phyloP scores from a whole-genome alignment of 2,329 filamentous ascomycete genomes.

The Phoma herbarum region DNA sequence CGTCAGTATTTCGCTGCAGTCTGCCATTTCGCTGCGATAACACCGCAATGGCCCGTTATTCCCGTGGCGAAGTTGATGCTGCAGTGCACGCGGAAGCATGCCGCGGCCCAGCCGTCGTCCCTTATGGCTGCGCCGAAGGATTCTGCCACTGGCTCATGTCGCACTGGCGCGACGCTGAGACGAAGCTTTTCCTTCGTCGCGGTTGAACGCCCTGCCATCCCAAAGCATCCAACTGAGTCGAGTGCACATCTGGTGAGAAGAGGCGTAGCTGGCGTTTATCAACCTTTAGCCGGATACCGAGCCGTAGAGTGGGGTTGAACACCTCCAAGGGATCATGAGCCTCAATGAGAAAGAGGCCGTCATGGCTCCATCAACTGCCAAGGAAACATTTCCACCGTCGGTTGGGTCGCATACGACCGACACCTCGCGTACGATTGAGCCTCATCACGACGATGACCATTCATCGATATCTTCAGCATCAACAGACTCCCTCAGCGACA shows the following conservation, averaged over 20 bases:
- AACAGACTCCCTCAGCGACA: conserved; percentile 33
- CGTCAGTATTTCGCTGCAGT: conserved; percentile 1
- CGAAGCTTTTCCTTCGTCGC: conserved; percentile 12
- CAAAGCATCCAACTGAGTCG: neutral
- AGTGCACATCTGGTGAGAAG: neutral
- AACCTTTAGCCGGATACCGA: conserved; percentile 3
- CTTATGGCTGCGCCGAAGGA: conserved; percentile 12
- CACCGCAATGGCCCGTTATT: conserved; percentile 9
- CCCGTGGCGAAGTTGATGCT: conserved; percentile 4
- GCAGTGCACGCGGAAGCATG: conserved; percentile 12
- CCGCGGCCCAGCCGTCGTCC: conserved; percentile 12
- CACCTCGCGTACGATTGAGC: neutral
- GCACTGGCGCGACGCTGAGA: conserved; percentile 19
- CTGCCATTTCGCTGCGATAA: conserved; percentile 11
- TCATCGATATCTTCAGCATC: conserved; percentile 39
- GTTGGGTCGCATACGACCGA: conserved; percentile 1
- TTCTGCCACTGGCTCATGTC: conserved; percentile 15
- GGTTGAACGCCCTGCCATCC: neutral
- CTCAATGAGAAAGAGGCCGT: conserved; percentile 23
- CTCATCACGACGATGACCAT: conserved; percentile 29
- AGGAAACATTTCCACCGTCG: conserved; percentile 15
- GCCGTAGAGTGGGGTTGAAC: conserved; percentile 6
- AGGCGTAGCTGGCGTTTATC: neutral
- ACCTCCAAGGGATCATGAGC: conserved; percentile 3
- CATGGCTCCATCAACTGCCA: conserved; percentile 14